Conservation (phyloP, 2,329 filamentous ascomycete genomes). For the Fusarium sp. region DNA sequence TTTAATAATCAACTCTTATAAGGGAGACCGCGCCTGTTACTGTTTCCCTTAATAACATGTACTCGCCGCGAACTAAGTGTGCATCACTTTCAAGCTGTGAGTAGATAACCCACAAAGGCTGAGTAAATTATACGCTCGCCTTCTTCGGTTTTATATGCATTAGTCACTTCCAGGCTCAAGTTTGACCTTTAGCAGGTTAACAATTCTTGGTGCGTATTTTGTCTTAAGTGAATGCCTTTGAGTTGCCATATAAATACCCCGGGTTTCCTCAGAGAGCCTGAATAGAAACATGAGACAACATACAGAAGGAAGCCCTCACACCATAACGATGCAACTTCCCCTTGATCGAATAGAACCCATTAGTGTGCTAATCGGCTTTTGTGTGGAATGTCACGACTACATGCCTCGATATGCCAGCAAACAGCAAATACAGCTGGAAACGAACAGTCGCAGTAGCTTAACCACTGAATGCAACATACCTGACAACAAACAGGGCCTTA, state of each 20-base stretch:
- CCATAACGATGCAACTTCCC: accelerated
- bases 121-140: neutral
- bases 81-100: neutral
- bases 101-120: neutral
- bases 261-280: too few species aligned
- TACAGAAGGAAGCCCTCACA: neutral
- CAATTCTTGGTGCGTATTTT: too few species aligned
- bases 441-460: neutral
- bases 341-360: neutral
- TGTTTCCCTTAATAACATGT: neutral
- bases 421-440: neutral
- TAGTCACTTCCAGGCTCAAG: too few species aligned
- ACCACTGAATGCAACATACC: neutral
- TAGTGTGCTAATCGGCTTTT: neutral
- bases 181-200: neutral
- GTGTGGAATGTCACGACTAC: neutral
- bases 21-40: neutral
- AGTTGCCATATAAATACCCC: neutral
- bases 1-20: too few species aligned
- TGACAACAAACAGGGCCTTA: too few species aligned
- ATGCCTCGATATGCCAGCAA: accelerated
- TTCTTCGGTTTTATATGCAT: too few species aligned
- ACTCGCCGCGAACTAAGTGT: neutral
- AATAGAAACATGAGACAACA: neutral
- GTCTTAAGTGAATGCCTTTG: neutral